These are phyloP conservation scores for Poa annua DNA, from an alignment of 176 grass and related monocot genomes.

Conservation along the genomic window DNA sequence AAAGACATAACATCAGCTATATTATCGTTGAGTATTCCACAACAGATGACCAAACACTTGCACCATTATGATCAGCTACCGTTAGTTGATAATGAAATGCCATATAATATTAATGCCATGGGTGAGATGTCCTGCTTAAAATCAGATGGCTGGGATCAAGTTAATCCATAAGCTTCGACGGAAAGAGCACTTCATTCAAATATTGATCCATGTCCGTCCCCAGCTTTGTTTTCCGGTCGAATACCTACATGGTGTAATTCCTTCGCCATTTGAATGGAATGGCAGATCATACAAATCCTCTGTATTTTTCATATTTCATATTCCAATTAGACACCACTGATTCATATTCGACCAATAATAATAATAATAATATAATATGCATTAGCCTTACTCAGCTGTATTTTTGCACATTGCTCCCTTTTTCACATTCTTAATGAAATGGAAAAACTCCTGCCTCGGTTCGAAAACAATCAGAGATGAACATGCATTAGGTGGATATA, in stretches of 20 bases:
- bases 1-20: neutral
- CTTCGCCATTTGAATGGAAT: conserved; percentile 2
- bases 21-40: neutral
- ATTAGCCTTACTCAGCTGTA: neutral
- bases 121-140: conserved; percentile 8
- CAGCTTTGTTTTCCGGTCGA: neutral
- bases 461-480: neutral
- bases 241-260: neutral
- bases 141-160: neutral
- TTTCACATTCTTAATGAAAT: neutral
- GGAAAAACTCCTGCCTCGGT: neutral
- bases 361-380: too few relatives aligned
- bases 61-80: neutral
- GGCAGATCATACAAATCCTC: conserved; percentile 19
- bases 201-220: neutral
- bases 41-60: neutral
- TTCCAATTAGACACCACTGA: neutral
- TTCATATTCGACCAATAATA: neutral
- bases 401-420: conserved; percentile 9
- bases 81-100: neutral
- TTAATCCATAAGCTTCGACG: neutral
- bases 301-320: neutral
- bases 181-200: neutral
- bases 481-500: neutral
- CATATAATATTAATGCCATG: neutral